Evolutionary conservation across 108 stramenopile species (phyloP).

Genomic region (Poteriospumella lacustris): DNA sequence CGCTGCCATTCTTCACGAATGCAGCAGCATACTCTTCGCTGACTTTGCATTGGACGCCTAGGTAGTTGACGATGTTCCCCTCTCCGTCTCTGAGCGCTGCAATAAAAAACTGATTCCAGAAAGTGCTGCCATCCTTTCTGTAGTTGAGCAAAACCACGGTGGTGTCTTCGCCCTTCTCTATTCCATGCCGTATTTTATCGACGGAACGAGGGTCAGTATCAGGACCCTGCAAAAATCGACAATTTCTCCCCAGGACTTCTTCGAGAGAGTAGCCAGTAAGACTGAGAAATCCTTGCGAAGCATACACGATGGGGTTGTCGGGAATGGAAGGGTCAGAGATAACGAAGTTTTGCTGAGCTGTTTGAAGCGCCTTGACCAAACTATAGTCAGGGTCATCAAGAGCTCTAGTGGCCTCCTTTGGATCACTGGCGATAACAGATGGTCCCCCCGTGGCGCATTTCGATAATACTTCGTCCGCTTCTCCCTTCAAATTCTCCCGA

Average conservation of each 20-base stretch:
- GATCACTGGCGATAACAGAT: constrained; percentile 40
- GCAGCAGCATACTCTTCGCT: constrained; percentile 24
- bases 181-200: constrained; percentile 64
- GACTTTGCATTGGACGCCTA: constrained; percentile 80
- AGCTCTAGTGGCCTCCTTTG: constrained; percentile 42
- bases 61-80: constrained; percentile 87
- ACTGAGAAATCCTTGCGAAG: constrained; percentile 17
- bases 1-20: constrained; percentile 15
- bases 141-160: constrained; percentile 81
- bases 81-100: constrained; percentile 85
- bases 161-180: constrained; percentile 55
- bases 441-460: constrained; percentile 24
- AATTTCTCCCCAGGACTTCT: constrained; percentile 36
- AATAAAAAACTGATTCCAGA: constrained; percentile 96
- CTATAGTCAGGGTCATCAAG: constrained; percentile 92
- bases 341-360: constrained; percentile 93
- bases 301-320: constrained; percentile 71
- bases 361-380: constrained; percentile 90
- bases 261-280: constrained; percentile 54
- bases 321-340: constrained; percentile 86
- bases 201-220: constrained; percentile 45
- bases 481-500: constrained; percentile 69
- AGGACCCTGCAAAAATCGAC: constrained; percentile 61
- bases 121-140: constrained; percentile 87
- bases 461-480: constrained; percentile 69